Percentiles rank a stretch among this genome's conserved stretches.
These are phyloP conservation scores for Austroboletus eburneus DNA, from an alignment of 768 basidiomycete genomes.

Conservation along the genomic window DNA sequence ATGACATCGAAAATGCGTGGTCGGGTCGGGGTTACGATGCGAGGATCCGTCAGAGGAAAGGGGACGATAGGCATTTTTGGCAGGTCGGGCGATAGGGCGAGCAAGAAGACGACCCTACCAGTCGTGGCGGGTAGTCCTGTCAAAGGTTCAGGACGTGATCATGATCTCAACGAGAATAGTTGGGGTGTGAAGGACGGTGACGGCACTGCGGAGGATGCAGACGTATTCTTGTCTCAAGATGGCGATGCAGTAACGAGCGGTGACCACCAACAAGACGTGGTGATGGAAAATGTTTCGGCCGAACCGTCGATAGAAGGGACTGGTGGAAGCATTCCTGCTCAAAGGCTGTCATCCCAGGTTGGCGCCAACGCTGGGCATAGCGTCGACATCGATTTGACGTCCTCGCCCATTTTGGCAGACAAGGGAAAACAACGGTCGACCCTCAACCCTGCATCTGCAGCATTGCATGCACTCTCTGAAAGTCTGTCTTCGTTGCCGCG, in stretches of 20 bases:
- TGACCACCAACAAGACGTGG: background rate
- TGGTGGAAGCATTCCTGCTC: conserved; percentile 4
- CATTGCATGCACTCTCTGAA: conserved; percentile 57
- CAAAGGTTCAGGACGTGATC: conserved; percentile 30
- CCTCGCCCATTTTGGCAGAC: conserved; percentile 13
- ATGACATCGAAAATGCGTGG: background rate
- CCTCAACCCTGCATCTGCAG: conserved; percentile 33
- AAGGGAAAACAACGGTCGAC: conserved; percentile 25
- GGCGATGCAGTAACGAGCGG: background rate
- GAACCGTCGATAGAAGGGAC: conserved; percentile 8
- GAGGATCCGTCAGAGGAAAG: conserved; percentile 6
- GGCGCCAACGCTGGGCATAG: conserved; percentile 6
- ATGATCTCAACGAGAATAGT: background rate
- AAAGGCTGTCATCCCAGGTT: conserved; percentile 7
- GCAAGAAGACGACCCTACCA: conserved; percentile 42
- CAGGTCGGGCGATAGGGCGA: conserved; percentile 29
- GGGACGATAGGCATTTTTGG: conserved; percentile 21
- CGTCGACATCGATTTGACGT: conserved; percentile 11
- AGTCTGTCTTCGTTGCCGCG: conserved; percentile 52
- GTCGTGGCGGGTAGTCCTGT: conserved; percentile 44
- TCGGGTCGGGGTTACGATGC: conserved; percentile 2
- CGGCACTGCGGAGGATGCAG: conserved; percentile 1
- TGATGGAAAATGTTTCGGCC: background rate
- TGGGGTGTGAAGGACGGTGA: background rate
- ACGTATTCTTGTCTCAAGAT: conserved; percentile 8